These are phyloP conservation scores for Globisporangium echinulatum DNA, from an alignment of 352 stramenopile species.

Conservation along the genomic window DNA sequence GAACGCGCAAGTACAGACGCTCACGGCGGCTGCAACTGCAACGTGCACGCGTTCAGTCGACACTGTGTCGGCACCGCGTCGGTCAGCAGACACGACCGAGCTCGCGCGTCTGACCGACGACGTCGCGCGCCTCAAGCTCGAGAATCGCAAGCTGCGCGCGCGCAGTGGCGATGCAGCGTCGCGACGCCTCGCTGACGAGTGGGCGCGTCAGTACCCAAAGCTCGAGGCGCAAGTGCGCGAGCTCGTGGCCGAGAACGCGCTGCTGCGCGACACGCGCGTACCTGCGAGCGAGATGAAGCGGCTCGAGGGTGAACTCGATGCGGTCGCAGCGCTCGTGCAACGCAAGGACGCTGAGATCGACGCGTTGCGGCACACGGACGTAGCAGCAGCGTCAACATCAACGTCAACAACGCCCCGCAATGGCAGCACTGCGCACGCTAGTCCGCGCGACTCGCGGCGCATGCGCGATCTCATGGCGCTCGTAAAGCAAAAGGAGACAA, in stretches of 20 bases:
- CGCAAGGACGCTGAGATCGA: constrained; percentile 49
- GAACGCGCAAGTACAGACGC: constrained; percentile 21
- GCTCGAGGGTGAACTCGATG: constrained; percentile 42
- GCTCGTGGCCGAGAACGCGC: constrained; percentile 40
- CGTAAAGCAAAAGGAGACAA: constrained; percentile 61
- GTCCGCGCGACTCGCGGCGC: constrained; percentile 23
- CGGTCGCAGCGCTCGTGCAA: constrained; percentile 34
- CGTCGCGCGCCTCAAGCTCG: constrained; percentile 42
- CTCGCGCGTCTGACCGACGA: constrained; percentile 27
- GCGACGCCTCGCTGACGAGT: constrained; percentile 16
- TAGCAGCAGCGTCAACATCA: too few relatives aligned
- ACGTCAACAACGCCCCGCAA: constrained; percentile 11
- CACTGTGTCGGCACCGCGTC: constrained; percentile 4
- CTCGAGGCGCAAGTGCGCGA: constrained; percentile 41
- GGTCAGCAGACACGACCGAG: constrained; percentile 13
- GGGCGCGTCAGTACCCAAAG: constrained; percentile 36
- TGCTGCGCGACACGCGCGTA: constrained; percentile 39
- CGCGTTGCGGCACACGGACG: constrained; percentile 14
- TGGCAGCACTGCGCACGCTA: constrained; percentile 10
- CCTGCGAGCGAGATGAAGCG: constrained; percentile 39
- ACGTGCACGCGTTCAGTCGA: constrained; percentile 6
- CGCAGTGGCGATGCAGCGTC: not conserved
- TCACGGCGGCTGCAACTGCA: constrained; percentile 1
- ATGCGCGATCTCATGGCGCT: constrained; percentile 41
- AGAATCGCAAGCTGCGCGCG: constrained; percentile 42